phyloP scores from a whole-genome alignment of 768 basidiomycete genomes.

The Termitomyces sp. region DNA sequence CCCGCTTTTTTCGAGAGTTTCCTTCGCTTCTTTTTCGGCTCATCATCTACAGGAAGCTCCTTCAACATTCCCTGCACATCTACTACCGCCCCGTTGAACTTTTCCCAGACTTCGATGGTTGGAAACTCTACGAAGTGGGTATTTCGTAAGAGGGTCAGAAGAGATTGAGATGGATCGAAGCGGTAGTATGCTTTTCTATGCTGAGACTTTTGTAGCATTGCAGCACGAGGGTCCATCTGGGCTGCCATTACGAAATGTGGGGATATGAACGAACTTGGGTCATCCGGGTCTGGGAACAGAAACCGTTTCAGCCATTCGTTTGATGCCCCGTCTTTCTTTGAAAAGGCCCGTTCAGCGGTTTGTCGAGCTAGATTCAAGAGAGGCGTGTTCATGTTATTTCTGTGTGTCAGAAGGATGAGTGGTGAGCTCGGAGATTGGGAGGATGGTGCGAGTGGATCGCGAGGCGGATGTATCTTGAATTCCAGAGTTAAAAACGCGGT shows the following conservation, averaged over 20 bases:
- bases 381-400: constrained; percentile 47
- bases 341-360: constrained; percentile 24
- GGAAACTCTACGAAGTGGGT: constrained; percentile 83
- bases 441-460: constrained; percentile 38
- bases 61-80: constrained; percentile 45
- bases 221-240: constrained; percentile 31
- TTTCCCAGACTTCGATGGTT: constrained; percentile 72
- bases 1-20: constrained; percentile 51
- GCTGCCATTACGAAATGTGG: constrained; percentile 64
- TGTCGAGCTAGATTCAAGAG: constrained; percentile 40
- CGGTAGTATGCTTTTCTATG: constrained; percentile 46
- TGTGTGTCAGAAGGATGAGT: constrained; percentile 59
- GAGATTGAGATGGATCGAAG: constrained; percentile 45
- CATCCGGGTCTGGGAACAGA: constrained; percentile 48
- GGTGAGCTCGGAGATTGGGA: constrained; percentile 31
- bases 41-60: constrained; percentile 25
- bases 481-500: constrained; percentile 70
- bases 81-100: constrained; percentile 61
- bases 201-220: constrained; percentile 12
- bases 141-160: constrained; percentile 47
- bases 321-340: constrained; percentile 32
- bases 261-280: constrained; percentile 48
- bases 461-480: constrained; percentile 60
- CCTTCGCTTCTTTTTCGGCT: constrained; percentile 47
- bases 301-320: constrained; percentile 58